Evolutionary conservation across 2,329 filamentous ascomycete species (phyloP), one percentile per base, ranked within the genome.

Genomic region (Alternaria triticimaculans): DNA sequence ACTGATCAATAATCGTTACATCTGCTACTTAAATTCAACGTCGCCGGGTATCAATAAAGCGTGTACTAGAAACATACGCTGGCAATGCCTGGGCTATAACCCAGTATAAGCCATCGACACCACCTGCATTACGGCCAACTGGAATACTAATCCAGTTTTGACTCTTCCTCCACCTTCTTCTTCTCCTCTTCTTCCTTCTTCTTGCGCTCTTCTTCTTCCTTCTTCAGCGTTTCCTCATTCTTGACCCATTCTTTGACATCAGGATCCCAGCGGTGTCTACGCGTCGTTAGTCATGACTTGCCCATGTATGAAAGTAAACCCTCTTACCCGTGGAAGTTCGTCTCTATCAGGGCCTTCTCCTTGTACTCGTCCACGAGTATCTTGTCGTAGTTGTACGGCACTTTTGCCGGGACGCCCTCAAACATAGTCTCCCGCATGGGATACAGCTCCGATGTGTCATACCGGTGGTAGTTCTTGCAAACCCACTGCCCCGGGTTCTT

Each of bases 391-490:
- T 83, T 84, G 75, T 88, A 91, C 5, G 93, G 93, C 23, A 96
- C 86, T 68, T 85, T 86, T 23, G 91, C 91, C 12, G 85, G 81
- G 2, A 92, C 88, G 20, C 91, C 92, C 81, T 96, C 92, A 71
- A 93, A 96, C 66, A 87, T 86, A 25, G 89, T 91, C 74, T 89
- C 84, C 15, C 92, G 86, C 84, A 96, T 84, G 4, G 93, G 93
- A 80, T 89, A 96, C 12, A 96, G 82, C 71, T 96, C 91, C n/a
- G 82, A 82, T 25, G 87, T 89, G 45, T 82, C 80, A 78, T 96
- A 96, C 49, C 85, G 83, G 80, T 96, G 93, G 72, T 86, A 86
- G 76, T 96, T 94, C 83, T 95, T 95, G 82, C 92, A 95, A 73
- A 87, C 89, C 88, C 90, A 92, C 28, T 91, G 78, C 7, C 91